A percentile compares a stretch with the other conserved stretches of the same genome.
Conservation (phyloP, 345 rosid species). For the Clausena lansium region DNA sequence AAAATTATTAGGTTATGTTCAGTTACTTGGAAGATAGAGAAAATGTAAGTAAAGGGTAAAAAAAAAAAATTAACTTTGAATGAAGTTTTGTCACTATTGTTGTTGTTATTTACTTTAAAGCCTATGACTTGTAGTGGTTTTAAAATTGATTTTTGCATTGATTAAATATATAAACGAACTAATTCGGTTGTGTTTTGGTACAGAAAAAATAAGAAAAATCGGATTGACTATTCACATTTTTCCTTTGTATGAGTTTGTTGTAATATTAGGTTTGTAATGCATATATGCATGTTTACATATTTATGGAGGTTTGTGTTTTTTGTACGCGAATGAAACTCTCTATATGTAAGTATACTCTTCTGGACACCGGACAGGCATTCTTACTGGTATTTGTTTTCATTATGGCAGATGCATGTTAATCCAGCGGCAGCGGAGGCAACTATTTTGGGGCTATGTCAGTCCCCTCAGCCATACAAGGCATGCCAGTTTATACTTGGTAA, state of each 20-base stretch:
- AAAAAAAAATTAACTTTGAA: not conserved
- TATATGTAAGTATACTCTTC: not conserved
- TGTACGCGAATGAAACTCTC: not conserved
- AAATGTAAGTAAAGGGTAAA: not conserved
- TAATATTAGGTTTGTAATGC: not conserved
- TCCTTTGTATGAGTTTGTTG: not conserved
- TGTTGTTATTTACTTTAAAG: not conserved
- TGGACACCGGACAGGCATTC: not conserved
- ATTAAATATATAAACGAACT: not conserved
- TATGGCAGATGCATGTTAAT: constrained; percentile 71
- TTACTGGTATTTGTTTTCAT: constrained; percentile 8
- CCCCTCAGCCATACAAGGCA: constrained; percentile 80
- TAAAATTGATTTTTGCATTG: not conserved
- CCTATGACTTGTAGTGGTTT: not conserved
- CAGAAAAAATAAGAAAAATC: not conserved
- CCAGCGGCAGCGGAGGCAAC: constrained; percentile 86
- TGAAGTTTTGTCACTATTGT: not conserved
- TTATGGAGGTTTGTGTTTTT: not conserved
- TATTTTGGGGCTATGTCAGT: constrained; percentile 69
- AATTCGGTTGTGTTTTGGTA: not conserved
- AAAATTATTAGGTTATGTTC: not conserved
- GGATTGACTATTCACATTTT: not conserved
- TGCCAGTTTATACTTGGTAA: constrained; percentile 90
- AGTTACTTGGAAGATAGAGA: not conserved
- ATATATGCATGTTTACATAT: not conserved